phyloP scores from a whole-genome alignment of 2,329 filamentous ascomycete species.

The Ophiostoma perfectum region DNA sequence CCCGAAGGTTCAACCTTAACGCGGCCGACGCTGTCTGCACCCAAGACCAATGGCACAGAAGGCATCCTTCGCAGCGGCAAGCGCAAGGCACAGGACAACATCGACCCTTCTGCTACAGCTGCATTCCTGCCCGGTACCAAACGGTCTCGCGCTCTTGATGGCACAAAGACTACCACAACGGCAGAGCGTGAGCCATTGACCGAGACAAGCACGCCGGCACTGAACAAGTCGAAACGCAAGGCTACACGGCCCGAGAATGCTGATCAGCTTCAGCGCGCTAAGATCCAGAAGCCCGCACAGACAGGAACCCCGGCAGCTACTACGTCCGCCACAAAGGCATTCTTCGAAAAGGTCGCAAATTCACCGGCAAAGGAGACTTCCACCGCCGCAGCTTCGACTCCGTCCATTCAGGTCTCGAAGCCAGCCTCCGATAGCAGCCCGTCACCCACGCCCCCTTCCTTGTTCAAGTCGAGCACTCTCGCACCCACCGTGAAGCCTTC shows the following conservation, averaged over 20 bases:
- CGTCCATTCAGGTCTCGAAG: slow-evolving; percentile 23
- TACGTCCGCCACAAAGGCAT: slow-evolving; percentile 49
- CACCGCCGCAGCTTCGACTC: slow-evolving; percentile 17
- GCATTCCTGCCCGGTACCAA: slow-evolving; percentile 42
- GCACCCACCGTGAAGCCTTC: slow-evolving; percentile 33
- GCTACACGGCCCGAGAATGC: slow-evolving; percentile 41
- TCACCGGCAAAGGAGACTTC: slow-evolving; percentile 37
- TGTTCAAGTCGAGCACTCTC: slow-evolving; percentile 34
- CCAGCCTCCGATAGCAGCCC: slow-evolving; percentile 30
- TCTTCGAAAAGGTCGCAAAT: slow-evolving; percentile 55
- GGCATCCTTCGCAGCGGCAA: slow-evolving; percentile 37
- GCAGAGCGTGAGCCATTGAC: slow-evolving; percentile 37
- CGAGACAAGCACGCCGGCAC: slow-evolving; percentile 34
- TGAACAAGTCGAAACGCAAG: slow-evolving; percentile 50
- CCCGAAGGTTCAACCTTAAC: neutral
- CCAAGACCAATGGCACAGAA: slow-evolving; percentile 34
- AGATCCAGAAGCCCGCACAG: slow-evolving; percentile 42
- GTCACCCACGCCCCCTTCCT: slow-evolving; percentile 25
- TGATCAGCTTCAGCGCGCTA: slow-evolving; percentile 45
- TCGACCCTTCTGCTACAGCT: slow-evolving; percentile 37
- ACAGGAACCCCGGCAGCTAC: slow-evolving; percentile 28
- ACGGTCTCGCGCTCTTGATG: slow-evolving; percentile 38
- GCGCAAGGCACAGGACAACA: slow-evolving; percentile 53
- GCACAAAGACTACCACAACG: slow-evolving; percentile 8
- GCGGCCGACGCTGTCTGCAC: neutral